Evolutionary conservation across 2,329 filamentous ascomycete species (phyloP), one percentile per base, ranked within the genome.

Genomic region (Penicillium thymicola): DNA sequence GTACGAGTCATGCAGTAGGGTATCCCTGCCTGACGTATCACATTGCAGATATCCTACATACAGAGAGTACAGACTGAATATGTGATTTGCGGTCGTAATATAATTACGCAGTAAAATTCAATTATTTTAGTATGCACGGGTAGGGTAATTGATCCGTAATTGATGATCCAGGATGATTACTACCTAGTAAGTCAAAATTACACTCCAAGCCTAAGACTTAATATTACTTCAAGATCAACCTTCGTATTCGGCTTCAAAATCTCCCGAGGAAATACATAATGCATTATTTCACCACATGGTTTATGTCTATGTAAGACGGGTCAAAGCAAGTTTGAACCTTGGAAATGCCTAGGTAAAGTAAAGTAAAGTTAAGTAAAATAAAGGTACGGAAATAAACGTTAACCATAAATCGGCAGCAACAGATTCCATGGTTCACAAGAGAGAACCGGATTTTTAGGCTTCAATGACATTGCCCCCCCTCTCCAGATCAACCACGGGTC

Each of bases 11-110:
- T 65, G 62, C 53, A 48, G 57, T 34, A 51, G 32, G 51, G 41
- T 30, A 63, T 64, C 61, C 60, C 58, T 66, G 55, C 55, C 57
- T 57, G 64, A 60, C 51, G 55, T 59, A 60, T 65, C 62, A 66
- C 54, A 63, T 46, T 53, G 34, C 44, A 50, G 9, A 54, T 32
- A 54, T 18, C 32, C 46, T 23, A 49, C 47, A 41, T 34, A 32
- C 11, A 11, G 30, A 32, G 30, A 32, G 30, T 32, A 13, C 25
- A 21, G 30, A 13, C 30, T 25, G 48, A 41, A 32, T 23, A 42
- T 37, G 32, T 50, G 47, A 59, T 57, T 45, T 50, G 23, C 13
- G 21, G n/a, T 18, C 36, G 27, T 28, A 38, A 34, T 34, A 49
- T 25, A 14, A 30, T 36, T 21, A 45, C 27, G 18, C 18, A 51